These are phyloP conservation scores for Neonectria hederae DNA, from an alignment of 2,329 filamentous ascomycete species.

Conservation along the genomic window DNA sequence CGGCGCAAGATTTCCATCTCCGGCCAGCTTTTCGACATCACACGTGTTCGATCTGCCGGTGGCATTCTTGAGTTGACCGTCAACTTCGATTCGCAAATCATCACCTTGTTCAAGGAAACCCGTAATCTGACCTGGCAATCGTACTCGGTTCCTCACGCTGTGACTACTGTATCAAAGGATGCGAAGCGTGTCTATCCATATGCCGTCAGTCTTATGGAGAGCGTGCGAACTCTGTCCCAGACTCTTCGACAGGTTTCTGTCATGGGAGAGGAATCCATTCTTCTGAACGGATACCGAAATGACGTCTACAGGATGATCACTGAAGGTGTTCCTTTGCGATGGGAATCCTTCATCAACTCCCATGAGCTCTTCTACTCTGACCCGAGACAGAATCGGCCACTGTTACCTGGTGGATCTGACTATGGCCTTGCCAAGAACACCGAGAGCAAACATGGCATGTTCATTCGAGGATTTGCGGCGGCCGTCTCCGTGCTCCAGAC, in stretches of 20 bases:
- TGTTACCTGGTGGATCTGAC: slow-evolving; percentile 51
- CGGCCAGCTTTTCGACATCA: slow-evolving; percentile 90
- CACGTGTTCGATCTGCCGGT: slow-evolving; percentile 87
- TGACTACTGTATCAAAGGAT: slow-evolving; percentile 96
- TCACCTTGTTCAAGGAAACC: slow-evolving; percentile 98
- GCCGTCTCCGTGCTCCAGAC: slow-evolving; percentile 87
- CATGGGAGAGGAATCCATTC: slow-evolving; percentile 86
- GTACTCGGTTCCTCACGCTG: slow-evolving; percentile 91
- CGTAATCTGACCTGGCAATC: slow-evolving; percentile 95
- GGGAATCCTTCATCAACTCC: slow-evolving; percentile 98
- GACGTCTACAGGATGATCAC: slow-evolving; percentile 84
- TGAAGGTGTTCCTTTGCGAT: slow-evolving; percentile 89
- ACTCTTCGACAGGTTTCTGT: slow-evolving; percentile 84
- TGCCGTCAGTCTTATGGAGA: slow-evolving; percentile 98
- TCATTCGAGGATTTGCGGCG: slow-evolving; percentile 91
- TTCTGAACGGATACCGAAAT: slow-evolving; percentile 91
- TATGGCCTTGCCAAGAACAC: slow-evolving; percentile 62
- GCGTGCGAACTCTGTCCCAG: slow-evolving; percentile 91
- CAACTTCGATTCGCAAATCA: slow-evolving; percentile 97
- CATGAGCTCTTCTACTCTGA: slow-evolving; percentile 82
- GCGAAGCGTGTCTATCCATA: slow-evolving; percentile 99
- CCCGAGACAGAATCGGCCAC: slow-evolving; percentile 56
- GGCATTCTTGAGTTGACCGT: slow-evolving; percentile 89
- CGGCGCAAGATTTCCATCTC: slow-evolving; percentile 90
- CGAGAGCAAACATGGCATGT: slow-evolving; percentile 95